Percentiles rank a stretch among this genome's conserved stretches.
These are phyloP conservation scores for Cubamyces lactineus DNA, from an alignment of 768 basidiomycete genomes.

Conservation along the genomic window DNA sequence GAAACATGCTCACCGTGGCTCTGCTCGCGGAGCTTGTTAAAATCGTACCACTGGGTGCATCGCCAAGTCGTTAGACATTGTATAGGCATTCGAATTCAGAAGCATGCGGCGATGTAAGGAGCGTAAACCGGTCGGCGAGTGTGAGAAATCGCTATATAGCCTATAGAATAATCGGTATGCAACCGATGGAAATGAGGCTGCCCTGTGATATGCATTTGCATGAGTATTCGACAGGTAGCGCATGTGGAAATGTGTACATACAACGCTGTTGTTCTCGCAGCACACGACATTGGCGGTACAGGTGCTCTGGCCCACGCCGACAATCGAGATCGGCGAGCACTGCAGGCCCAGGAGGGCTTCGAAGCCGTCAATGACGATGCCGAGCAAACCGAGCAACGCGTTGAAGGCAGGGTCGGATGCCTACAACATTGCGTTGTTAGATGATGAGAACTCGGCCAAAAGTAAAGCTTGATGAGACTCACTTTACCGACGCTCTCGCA, in stretches of 20 bases:
- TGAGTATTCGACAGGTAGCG: background rate
- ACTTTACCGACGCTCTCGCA: constrained; percentile 18
- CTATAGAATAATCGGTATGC: constrained; percentile 21
- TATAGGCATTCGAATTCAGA: background rate
- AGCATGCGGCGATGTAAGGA: background rate
- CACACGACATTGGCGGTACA: constrained; percentile 17
- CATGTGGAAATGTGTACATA: background rate
- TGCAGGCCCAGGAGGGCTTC: constrained; percentile 20
- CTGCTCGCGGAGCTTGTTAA: too few species aligned
- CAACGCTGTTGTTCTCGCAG: constrained; percentile 24
- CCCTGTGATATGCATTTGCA: background rate
- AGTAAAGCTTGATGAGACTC: background rate
- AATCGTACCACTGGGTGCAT: too few species aligned
- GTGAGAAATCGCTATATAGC: background rate
- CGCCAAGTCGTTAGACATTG: background rate
- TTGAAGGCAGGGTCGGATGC: constrained; percentile 7
- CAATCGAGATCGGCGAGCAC: constrained; percentile 24
- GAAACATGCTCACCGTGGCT: too few species aligned
- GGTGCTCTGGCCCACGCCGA: constrained; percentile 14
- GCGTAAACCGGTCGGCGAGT: too few species aligned
- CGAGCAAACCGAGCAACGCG: constrained; percentile 16
- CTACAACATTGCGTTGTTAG: background rate
- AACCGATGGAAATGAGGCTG: constrained; percentile 26
- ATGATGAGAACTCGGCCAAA: background rate
- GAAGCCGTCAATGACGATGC: constrained; percentile 20